These are phyloP conservation scores for Diplodia seriata DNA, from an alignment of 2,329 filamentous ascomycete genomes.

Conservation along the genomic window DNA sequence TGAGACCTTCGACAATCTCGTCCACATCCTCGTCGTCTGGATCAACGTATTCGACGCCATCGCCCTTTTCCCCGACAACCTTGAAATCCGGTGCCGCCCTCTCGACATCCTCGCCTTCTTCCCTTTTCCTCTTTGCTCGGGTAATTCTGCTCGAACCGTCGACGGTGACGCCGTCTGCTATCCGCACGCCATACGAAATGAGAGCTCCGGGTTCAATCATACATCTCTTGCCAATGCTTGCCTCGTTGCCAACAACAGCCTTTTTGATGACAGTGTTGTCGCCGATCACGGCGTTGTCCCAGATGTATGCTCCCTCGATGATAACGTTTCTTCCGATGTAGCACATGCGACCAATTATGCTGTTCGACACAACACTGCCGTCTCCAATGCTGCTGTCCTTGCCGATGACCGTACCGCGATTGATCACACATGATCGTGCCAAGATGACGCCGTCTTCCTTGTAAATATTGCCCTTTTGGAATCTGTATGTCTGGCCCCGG, in stretches of 20 bases:
- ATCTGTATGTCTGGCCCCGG: conserved; percentile 76
- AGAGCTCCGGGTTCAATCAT: conserved; percentile 75
- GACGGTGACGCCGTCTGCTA: conserved; percentile 66
- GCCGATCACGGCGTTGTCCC: conserved; percentile 81
- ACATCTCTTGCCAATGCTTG: conserved; percentile 73
- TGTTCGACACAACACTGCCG: conserved; percentile 72
- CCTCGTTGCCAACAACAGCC: conserved; percentile 78
- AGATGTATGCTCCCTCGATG: conserved; percentile 82
- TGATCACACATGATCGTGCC: conserved; percentile 73
- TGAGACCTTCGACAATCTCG: conserved; percentile 54
- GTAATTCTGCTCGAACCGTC: conserved; percentile 55
- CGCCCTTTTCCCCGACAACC: conserved; percentile 64
- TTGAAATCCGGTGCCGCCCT: conserved; percentile 53
- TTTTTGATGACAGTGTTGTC: conserved; percentile 74
- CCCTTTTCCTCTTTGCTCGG: conserved; percentile 54
- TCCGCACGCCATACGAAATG: conserved; percentile 77
- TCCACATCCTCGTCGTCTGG: conserved; percentile 71
- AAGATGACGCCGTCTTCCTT: conserved; percentile 79
- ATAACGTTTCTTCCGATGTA: conserved; percentile 84
- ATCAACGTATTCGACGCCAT: conserved; percentile 65
- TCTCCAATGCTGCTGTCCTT: conserved; percentile 77
- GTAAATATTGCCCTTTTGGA: conserved; percentile 73
- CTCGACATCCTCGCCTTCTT: conserved; percentile 50
- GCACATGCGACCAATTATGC: conserved; percentile 83
- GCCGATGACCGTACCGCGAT: conserved; percentile 76